Conservation (phyloP, 1,139 yeast species). For the Candida tropicalis region DNA sequence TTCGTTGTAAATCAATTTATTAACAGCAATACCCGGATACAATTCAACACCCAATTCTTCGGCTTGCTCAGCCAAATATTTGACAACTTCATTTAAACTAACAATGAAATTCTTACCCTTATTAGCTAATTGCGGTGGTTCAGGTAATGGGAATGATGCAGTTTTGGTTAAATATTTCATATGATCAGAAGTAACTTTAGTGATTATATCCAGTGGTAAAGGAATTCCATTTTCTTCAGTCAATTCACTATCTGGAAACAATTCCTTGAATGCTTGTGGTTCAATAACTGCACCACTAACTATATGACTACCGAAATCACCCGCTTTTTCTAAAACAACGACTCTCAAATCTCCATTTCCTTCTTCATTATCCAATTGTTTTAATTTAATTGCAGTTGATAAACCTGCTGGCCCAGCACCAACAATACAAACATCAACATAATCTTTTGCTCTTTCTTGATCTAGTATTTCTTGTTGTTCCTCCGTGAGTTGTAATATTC, state of each 20-base stretch:
- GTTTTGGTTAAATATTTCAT: constrained; percentile 68
- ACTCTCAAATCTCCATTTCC: constrained; percentile 77
- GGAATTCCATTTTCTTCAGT: constrained; percentile 66
- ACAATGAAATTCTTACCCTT: constrained; percentile 82
- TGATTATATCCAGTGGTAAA: constrained; percentile 72
- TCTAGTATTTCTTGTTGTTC: constrained; percentile 49
- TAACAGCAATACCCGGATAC: constrained; percentile 90
- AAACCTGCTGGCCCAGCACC: constrained; percentile 99
- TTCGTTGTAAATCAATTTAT: constrained; percentile 67
- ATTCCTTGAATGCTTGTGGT: constrained; percentile 81
- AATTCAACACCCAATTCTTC: constrained; percentile 93
- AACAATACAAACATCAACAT: constrained; percentile 90
- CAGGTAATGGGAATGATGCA: constrained; percentile 72
- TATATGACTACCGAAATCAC: constrained; percentile 89
- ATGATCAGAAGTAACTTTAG: constrained; percentile 67
- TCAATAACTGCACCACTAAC: constrained; percentile 94
- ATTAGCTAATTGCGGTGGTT: constrained; percentile 90
- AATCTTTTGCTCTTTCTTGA: constrained; percentile 76
- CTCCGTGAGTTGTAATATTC: constrained; percentile 21
- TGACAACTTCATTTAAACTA: constrained; percentile 78
- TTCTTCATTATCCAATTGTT: constrained; percentile 74
- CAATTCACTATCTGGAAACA: constrained; percentile 68
- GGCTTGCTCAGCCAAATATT: constrained; percentile 83
- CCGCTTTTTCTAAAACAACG: constrained; percentile 87
- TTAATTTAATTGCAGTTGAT: constrained; percentile 87